Evolutionary conservation across 371 early-diverging fungal genomes (phyloP), one percentile per base, ranked within the genome.

Genomic region (Smittium mucronatum): DNA sequence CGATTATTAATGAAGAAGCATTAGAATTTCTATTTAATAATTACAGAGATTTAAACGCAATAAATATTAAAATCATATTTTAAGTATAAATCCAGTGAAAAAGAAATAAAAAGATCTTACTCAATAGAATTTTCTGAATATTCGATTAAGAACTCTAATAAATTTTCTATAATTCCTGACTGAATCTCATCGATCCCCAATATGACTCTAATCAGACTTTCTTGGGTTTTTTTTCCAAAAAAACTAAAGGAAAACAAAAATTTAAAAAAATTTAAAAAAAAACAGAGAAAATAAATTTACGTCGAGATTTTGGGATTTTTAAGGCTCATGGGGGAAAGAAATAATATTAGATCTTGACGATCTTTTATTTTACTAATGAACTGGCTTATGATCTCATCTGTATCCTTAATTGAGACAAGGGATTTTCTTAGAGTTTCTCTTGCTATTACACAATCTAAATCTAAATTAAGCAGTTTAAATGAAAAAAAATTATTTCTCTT

Each of bases 101-200:
- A n/a, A n/a, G n/a, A n/a, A n/a, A n/a, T 69, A 0, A 47, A 63
- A 25, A 25, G 2, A 2, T 1, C 64, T 1, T 68, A 63, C 17
- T 58, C 36, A 69, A 84, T 85, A 64, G 85, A 78, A 33, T 85
- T 84, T 68, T 84, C 82, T 36, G 86, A 81, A 69, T 83, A 87
- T 47, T 84, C 87, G 25, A 88, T 83, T 15, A 88, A 76, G 74
- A 84, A 75, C 59, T 90, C 89, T 59, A 90, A 70, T 2, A 90
- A 72, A n/a, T 80, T 78, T 2, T 78, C 80, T 31, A 88, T 81
- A 2, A 88, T 70, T 1, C 80, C 77, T 0, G 86, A 72, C 64
- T 90, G 90, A 21, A 90, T 58, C 17, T 78, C 71, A 61, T 88
- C 88, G 16, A 88, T 81, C 5, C 83, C 80, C 16, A 90, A 72